Evolutionary conservation across 305 asterid species (phyloP), one percentile per base, ranked within the genome.

Genomic region (Nicotiana rustica): DNA sequence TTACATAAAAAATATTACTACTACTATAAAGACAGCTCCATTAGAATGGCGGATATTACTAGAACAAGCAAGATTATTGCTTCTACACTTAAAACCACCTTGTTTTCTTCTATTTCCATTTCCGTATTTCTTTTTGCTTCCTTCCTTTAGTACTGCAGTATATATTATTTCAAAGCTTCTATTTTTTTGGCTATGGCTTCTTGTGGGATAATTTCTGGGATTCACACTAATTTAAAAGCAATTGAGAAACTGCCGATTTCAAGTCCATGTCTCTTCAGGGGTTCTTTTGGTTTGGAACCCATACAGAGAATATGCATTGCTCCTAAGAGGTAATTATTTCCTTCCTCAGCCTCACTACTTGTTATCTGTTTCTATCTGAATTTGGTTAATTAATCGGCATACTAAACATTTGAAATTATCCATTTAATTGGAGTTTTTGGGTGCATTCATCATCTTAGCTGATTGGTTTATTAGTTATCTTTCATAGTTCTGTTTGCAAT

Each of bases 11-110:
- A 44, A 44, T 69, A 41, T 44, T 44, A 44, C 52, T 44, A 44
- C 52, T 44, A 41, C 61, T 56, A 47, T 44, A 29, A 75, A 56
- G 66, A 3, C 66, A 71, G 6, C 57, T 25, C 86, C 83, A 78
- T 83, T 86, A 86, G 83, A 77, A 92, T 92, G 97, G 97, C 98
- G 95, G 93, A 92, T 86, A 78, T 64, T 85, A 79, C 95, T 84
- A 87, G 88, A 90, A 88, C 82, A 69, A 62, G 52, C 52, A 83
- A 71, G 59, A 62, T 56, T 75, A 83, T 80, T 82, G 70, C 70
- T 14, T 31, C 82, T 68, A 21, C 80, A 84, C 75, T 85, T 88
- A 56, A 77, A 76, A 67, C 88, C 83, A 66, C 52, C 55, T 80
- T 78, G 57, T 29, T 73, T 57, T 79, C 66, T 57, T 84, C 55